phyloP scores from a whole-genome alignment of 2,329 filamentous ascomycete species.

The Alternaria consortialis region DNA sequence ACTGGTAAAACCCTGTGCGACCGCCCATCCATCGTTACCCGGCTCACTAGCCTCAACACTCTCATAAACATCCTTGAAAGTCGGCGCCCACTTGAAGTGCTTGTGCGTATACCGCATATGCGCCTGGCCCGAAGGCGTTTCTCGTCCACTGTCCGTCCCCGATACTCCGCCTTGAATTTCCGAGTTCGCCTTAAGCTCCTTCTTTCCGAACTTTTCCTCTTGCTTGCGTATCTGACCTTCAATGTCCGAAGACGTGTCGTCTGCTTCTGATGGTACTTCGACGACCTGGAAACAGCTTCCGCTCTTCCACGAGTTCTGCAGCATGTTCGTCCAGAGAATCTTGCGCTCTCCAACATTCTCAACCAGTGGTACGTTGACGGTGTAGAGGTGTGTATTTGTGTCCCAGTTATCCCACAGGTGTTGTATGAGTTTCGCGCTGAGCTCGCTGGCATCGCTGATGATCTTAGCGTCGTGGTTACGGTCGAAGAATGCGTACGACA shows the following conservation, averaged over 20 bases:
- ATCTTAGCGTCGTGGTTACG: conserved; percentile 83
- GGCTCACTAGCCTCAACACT: conserved; percentile 81
- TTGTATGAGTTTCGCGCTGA: conserved; percentile 80
- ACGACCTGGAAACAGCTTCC: conserved; percentile 88
- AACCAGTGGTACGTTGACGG: conserved; percentile 87
- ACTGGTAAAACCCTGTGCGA: conserved; percentile 87
- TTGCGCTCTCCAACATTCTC: conserved; percentile 75
- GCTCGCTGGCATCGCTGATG: conserved; percentile 77
- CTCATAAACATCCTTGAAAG: conserved; percentile 84
- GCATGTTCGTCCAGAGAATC: conserved; percentile 82
- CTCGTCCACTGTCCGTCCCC: conserved; percentile 39
- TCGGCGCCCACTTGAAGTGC: conserved; percentile 94
- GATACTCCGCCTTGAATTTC: conserved; percentile 26
- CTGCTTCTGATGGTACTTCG: conserved; percentile 68
- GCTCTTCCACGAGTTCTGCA: conserved; percentile 90
- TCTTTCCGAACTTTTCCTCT: conserved; percentile 59
- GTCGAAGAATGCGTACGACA: conserved; percentile 90
- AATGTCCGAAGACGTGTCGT: conserved; percentile 69
- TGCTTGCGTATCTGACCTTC: conserved; percentile 78
- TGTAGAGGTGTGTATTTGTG: conserved; percentile 80
- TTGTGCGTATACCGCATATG: conserved; percentile 72
- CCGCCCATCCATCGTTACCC: conserved; percentile 92
- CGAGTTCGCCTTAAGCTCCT: conserved; percentile 42
- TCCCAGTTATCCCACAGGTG: conserved; percentile 79
- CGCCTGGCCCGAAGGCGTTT: conserved; percentile 40